Percentiles rank a stretch among this genome's conserved stretches.
Conservation (phyloP, 805 yeast species). For the Maudiozyma turicensis region DNA sequence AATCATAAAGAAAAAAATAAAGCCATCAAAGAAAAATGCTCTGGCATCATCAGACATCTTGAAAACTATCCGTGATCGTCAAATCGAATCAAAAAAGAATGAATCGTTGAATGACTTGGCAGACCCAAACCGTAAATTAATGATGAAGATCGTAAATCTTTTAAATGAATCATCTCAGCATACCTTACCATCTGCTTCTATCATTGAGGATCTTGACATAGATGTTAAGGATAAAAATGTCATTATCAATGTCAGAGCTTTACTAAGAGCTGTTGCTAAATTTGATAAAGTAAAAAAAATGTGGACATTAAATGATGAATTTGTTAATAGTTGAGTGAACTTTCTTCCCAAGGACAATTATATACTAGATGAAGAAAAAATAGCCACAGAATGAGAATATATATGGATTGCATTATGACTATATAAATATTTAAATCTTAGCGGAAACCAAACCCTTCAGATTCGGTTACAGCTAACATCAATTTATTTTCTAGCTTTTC, state of each 20-base stretch:
- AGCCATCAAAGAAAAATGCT: neutral
- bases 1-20: conserved; percentile 21
- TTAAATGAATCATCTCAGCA: conserved; percentile 30
- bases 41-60: conserved; percentile 19
- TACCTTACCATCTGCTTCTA: conserved; percentile 42
- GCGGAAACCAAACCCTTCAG: conserved; percentile 74
- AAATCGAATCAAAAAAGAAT: conserved; percentile 8
- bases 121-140: neutral
- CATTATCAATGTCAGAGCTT: conserved; percentile 52
- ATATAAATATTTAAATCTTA: neutral
- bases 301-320: conserved; percentile 59
- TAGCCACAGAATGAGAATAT: neutral
- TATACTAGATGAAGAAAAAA: neutral
- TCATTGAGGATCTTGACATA: conserved; percentile 32
- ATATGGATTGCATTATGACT: neutral
- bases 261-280: conserved; percentile 54
- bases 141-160: conserved; percentile 30
- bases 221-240: conserved; percentile 41
- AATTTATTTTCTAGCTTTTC: conserved; percentile 52
- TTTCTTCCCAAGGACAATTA: neutral
- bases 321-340: conserved; percentile 12
- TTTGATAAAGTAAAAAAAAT: conserved; percentile 55
- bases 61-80: conserved; percentile 17
- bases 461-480: conserved; percentile 59
- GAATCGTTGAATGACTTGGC: conserved; percentile 9